A percentile compares a stretch with the other conserved stretches of the same genome.
phyloP scores from a whole-genome alignment of 768 basidiomycete genomes.

The Phlebiopsis flavidoalba region DNA sequence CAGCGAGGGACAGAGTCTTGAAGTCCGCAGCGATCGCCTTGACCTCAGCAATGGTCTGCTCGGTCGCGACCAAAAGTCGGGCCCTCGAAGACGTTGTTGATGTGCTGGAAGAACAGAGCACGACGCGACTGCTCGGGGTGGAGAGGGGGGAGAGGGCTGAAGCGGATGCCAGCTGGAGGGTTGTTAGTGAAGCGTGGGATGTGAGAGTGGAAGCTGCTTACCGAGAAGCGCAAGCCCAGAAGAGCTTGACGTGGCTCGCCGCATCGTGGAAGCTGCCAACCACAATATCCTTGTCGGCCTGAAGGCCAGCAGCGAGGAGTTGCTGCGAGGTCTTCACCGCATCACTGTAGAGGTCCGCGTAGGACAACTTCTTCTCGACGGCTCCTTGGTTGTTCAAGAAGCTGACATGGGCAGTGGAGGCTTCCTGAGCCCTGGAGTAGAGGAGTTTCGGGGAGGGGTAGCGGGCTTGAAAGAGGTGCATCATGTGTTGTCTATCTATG shows the following conservation, averaged over 20 bases:
- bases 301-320: conserved; percentile 21
- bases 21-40: neutral
- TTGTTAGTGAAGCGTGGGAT: neutral
- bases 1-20: neutral
- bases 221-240: conserved; percentile 30
- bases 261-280: conserved; percentile 25
- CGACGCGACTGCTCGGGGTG: conserved; percentile 27
- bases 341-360: conserved; percentile 11
- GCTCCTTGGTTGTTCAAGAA: conserved; percentile 8
- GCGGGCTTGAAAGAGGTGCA: neutral
- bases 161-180: conserved; percentile 22
- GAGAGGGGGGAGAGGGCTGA: conserved; percentile 26
- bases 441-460: conserved; percentile 2
- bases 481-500: neutral
- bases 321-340: conserved; percentile 17
- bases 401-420: neutral
- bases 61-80: conserved; percentile 17
- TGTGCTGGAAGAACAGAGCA: conserved; percentile 23
- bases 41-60: neutral
- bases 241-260: conserved; percentile 24
- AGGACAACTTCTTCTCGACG: conserved; percentile 7
- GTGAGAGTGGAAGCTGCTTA: neutral
- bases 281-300: conserved; percentile 21
- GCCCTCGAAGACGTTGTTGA: conserved; percentile 21
- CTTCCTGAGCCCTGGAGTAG: neutral